Base-by-base conservation (phyloP, 208 protist species). In the Acanthamoeba polyphaga region DNA sequence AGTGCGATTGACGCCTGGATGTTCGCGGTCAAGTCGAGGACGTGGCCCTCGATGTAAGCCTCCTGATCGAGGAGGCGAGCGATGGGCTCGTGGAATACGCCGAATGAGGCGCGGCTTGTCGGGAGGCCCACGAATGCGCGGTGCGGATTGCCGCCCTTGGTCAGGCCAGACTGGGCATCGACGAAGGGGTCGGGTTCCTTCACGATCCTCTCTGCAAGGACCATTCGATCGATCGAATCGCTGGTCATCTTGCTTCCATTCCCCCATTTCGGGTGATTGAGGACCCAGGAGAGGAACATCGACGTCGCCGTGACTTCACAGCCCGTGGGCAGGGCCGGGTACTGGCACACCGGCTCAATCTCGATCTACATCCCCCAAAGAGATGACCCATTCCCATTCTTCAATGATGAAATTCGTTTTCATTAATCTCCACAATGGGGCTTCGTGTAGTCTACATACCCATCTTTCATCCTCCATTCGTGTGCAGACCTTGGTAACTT, bases 211-310 rank as follows among this genome's bases (percentile, higher is more conserved):
- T 80, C 29, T 3, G 70, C 70, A 19, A 80, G 38, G 29, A 80
- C 70, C 38, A 49, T 49, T 17, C 70, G 70, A n/a, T 80, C 70
- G 32, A 80, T 80, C 13, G 38, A 34, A 17, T 80, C 70, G 13
- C 3, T 32, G 8, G 70, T 7, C 32, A 80, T 51, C 70, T 80
- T 74, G 66, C 29, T 19, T 80, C 29, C 17, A 34, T 2, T 9
- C 8, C 62, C 24, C 27, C 62, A 29, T 29, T 80, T 43, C 27
- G 34, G 32, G 8, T 51, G 70, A 43, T 80, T 34, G n/a, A 80
- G 70, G 29, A 80, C 15, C 70, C 70, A 80, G 15, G 70, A 80
- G 38, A 80, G 70, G 70, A 80, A 80, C 70, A 80, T 80, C 6
- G 70, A 80, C 15, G 70, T 24, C 13, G 70, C 70, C 8, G 70